Evolutionary conservation across 345 rosid species (phyloP).

Genomic region (Gossypium rotundifolium): DNA sequence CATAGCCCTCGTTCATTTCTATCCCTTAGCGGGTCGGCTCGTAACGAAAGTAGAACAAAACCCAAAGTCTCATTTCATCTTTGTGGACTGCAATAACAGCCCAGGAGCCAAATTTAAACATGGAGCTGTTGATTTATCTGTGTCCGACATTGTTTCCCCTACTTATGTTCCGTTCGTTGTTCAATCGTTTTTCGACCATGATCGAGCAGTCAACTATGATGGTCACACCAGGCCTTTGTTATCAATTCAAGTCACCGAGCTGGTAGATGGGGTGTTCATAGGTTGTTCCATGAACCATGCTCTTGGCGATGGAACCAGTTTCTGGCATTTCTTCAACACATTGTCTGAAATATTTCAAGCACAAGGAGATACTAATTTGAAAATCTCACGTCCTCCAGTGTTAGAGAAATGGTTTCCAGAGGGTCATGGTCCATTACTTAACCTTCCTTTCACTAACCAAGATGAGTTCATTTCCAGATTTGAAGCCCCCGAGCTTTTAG

Average conservation of each 20-base stretch:
- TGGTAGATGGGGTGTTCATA: slow-evolving; percentile 55
- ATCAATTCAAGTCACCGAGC: slow-evolving; percentile 45
- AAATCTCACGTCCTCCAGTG: slow-evolving; percentile 41
- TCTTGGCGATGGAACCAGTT: slow-evolving; percentile 62
- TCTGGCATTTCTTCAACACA: slow-evolving; percentile 58
- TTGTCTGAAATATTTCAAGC: slow-evolving; percentile 62
- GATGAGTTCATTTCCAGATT: slow-evolving; percentile 39
- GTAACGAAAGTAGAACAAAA: slow-evolving; percentile 18
- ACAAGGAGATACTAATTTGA: slow-evolving; percentile 4
- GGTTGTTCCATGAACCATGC: slow-evolving; percentile 22
- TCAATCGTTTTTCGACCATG: slow-evolving; percentile 65
- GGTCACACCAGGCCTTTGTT: slow-evolving; percentile 53
- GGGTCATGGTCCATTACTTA: slow-evolving; percentile 33
- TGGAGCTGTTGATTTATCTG: slow-evolving; percentile 31
- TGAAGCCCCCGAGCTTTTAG: slow-evolving; percentile 42
- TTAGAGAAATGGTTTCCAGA: slow-evolving; percentile 52
- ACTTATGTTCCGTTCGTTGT: slow-evolving; percentile 48
- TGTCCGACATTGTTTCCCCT: slow-evolving; percentile 42
- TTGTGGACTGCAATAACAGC: slow-evolving; percentile 46
- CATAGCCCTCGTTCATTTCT: slow-evolving; percentile 57
- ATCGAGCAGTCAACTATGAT: slow-evolving; percentile 47
- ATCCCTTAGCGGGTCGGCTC: slow-evolving; percentile 70
- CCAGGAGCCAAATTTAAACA: slow-evolving; percentile 45
- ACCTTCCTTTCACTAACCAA: slow-evolving; percentile 41
- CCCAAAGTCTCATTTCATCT: slow-evolving; percentile 39